phyloP scores from a whole-genome alignment of 2,329 filamentous ascomycete genomes.

The Amesomyces nigricolor region DNA sequence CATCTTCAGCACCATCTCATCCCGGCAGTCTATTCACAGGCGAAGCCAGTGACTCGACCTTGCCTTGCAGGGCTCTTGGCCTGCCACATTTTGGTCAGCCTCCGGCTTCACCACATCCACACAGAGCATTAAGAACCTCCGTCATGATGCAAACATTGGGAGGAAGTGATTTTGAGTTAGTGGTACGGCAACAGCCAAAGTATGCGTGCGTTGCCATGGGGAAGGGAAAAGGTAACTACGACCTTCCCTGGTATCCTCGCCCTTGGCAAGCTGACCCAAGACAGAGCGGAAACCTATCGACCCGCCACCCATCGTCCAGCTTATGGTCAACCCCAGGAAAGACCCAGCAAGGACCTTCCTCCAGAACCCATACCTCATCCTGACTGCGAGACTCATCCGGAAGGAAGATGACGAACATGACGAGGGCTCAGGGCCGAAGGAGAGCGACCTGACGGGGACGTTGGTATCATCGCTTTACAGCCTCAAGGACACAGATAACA shows the following conservation, averaged over 20 bases:
- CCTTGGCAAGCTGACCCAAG: background rate
- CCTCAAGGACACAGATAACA: constrained; percentile 70
- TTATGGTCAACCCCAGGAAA: constrained; percentile 45
- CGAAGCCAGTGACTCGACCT: background rate
- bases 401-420: constrained; percentile 37
- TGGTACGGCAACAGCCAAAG: constrained; percentile 59
- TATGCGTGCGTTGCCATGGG: constrained; percentile 63
- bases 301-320: constrained; percentile 76
- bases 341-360: constrained; percentile 45
- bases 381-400: constrained; percentile 37
- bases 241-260: background rate
- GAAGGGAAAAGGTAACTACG: constrained; percentile 63
- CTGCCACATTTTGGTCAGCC: background rate
- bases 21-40: background rate
- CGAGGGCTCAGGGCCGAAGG: constrained; percentile 39
- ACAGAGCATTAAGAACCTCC: background rate
- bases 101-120: background rate
- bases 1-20: background rate
- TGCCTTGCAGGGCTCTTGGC: background rate
- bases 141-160: constrained; percentile 15
- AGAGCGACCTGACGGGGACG: constrained; percentile 62
- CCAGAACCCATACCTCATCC: constrained; percentile 51
- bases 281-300: constrained; percentile 80
- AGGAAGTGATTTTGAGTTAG: constrained; percentile 29
- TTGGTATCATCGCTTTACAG: constrained; percentile 76